These are phyloP conservation scores for Saturnispora ahearnii DNA, from an alignment of 805 yeast species.

Conservation along the genomic window DNA sequence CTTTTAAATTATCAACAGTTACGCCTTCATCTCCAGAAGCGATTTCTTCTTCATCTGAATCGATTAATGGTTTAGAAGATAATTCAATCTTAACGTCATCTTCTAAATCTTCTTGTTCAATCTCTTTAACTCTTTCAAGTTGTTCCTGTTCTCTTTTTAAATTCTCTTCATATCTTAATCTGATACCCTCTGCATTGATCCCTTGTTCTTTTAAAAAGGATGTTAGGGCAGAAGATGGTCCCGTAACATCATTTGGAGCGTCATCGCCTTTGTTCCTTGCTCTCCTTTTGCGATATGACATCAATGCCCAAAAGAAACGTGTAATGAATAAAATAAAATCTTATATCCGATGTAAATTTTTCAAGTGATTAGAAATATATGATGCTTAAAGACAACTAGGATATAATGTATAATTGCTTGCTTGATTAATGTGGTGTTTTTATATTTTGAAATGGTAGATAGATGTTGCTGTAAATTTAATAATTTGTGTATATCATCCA, in stretches of 20 bases:
- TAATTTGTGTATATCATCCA: too few relatives aligned
- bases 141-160: conserved; percentile 28
- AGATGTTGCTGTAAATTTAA: too few relatives aligned
- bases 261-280: conserved; percentile 1
- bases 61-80: conserved; percentile 4
- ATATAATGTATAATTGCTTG: too few relatives aligned
- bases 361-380: neutral
- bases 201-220: conserved; percentile 86
- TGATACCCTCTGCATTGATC: conserved; percentile 71
- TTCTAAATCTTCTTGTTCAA: conserved; percentile 8
- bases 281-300: conserved; percentile 21
- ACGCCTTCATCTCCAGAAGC: conserved; percentile 13
- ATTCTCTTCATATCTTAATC: conserved; percentile 32
- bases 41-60: conserved; percentile 13
- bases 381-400: neutral
- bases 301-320: conserved; percentile 3
- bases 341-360: neutral
- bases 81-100: conserved; percentile 14
- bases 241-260: conserved; percentile 26
- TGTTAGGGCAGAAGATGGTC: conserved; percentile 83
- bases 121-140: neutral
- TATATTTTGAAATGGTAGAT: too few relatives aligned
- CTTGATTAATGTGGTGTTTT: too few relatives aligned
- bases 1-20: conserved; percentile 27
- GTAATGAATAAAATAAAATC: neutral